Evolutionary conservation across 1,139 yeast genomes (phyloP).

Genomic region (Barnettozyma hawaiiensis): DNA sequence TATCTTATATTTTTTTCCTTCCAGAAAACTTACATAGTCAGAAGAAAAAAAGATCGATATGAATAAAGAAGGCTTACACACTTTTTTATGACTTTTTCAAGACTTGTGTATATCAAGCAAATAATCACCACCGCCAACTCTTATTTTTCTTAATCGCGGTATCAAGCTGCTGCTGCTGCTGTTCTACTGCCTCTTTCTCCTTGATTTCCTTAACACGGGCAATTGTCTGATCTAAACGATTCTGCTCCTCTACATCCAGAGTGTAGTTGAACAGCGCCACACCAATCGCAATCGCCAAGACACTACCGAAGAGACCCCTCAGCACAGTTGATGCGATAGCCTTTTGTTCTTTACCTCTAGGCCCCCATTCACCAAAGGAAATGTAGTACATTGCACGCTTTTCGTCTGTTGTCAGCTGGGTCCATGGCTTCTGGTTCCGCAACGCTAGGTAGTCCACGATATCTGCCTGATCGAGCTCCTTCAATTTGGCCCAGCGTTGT

Average conservation of each 20-base stretch:
- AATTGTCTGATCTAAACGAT: slow-evolving; percentile 6
- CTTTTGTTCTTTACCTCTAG: slow-evolving; percentile 39
- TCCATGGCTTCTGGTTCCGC: slow-evolving; percentile 57
- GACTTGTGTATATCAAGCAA: not conserved
- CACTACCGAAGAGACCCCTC: slow-evolving; percentile 15
- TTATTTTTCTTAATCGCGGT: slow-evolving; percentile 1
- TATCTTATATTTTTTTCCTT: slow-evolving; percentile 24
- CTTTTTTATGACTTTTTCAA: no score
- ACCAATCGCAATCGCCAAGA: slow-evolving; percentile 18
- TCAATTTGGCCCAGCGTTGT: slow-evolving; percentile 52
- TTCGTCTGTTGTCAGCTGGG: slow-evolving; percentile 68
- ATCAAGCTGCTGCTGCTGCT: no score
- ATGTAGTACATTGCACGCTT: slow-evolving; percentile 87
- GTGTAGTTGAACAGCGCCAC: slow-evolving; percentile 19
- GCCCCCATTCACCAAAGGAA: slow-evolving; percentile 93
- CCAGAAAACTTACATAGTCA: no score
- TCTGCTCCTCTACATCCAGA: slow-evolving; percentile 18
- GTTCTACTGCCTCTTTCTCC: not conserved
- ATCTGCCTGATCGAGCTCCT: slow-evolving; percentile 53
- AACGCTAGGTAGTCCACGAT: slow-evolving; percentile 53
- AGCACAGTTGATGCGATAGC: slow-evolving; percentile 13
- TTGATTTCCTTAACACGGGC: slow-evolving; percentile 3
- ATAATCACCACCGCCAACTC: slow-evolving; percentile 1
- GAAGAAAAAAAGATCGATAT: no score
- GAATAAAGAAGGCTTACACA: no score